Evolutionary conservation across 164 flowering plant genomes (phyloP).

Genomic region (Brasenia schreberi): DNA sequence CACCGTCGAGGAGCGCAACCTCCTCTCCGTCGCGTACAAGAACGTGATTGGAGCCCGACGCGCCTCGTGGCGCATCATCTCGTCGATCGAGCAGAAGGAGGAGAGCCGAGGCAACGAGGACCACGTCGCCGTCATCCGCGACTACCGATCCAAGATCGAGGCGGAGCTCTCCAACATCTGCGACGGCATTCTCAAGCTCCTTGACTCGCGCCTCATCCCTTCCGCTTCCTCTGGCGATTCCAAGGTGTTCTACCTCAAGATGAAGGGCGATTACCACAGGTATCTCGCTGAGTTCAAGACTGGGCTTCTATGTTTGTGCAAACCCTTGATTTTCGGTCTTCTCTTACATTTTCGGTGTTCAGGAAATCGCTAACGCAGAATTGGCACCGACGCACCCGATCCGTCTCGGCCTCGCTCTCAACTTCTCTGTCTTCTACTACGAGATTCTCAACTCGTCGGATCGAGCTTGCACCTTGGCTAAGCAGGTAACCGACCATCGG

Average conservation of each 20-base stretch:
- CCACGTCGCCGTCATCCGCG: constrained; percentile 8
- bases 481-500: constrained; percentile 1
- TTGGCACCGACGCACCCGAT: constrained; percentile 57
- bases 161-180: constrained; percentile 7
- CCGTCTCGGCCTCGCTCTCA: constrained; percentile 52
- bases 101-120: constrained; percentile 7
- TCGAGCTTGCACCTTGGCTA: constrained; percentile 2
- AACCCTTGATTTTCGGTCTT: not conserved
- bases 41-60: constrained; percentile 78
- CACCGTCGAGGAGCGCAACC: not conserved
- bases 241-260: constrained; percentile 12
- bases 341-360: not conserved
- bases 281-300: constrained; percentile 11
- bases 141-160: constrained; percentile 7
- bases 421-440: constrained; percentile 2
- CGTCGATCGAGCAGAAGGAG: constrained; percentile 53
- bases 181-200: constrained; percentile 6
- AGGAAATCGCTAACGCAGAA: constrained; percentile 1
- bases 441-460: constrained; percentile 1
- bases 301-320: not conserved
- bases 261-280: constrained; percentile 10
- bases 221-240: constrained; percentile 3
- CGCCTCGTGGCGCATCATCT: constrained; percentile 80
- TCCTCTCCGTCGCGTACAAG: constrained; percentile 53
- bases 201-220: constrained; percentile 7